These are phyloP conservation scores for Styphnolobium japonicum DNA, from an alignment of 306 rosid genomes.

Conservation along the genomic window DNA sequence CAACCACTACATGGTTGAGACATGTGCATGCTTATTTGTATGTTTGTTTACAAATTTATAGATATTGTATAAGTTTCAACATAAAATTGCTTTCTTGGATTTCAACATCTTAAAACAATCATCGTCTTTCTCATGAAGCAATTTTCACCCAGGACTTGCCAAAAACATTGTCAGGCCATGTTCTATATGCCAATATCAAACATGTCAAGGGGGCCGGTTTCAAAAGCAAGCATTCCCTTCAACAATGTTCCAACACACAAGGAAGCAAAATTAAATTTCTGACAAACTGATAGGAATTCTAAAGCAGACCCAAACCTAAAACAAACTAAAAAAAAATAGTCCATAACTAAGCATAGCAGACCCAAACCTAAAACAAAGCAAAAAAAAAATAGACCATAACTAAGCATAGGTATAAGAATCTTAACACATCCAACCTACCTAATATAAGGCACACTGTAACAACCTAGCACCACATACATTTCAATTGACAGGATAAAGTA, in stretches of 20 bases:
- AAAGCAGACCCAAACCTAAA: no score
- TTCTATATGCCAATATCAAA: not conserved
- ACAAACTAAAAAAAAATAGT: not conserved
- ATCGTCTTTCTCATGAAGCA: not conserved
- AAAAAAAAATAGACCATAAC: not conserved
- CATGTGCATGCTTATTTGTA: not conserved
- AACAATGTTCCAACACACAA: not conserved
- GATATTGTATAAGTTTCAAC: not conserved
- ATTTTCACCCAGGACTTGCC: not conserved
- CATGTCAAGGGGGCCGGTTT: not conserved
- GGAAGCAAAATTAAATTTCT: not conserved
- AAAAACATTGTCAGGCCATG: not conserved
- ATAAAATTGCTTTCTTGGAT: not conserved
- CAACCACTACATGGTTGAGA: not conserved
- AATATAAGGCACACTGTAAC: not conserved
- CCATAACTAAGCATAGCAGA: not conserved
- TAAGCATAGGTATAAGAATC: not conserved
- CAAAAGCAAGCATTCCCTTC: not conserved
- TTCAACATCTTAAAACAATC: not conserved
- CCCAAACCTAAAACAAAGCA: not conserved
- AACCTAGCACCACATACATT: slow-evolving; percentile 18
- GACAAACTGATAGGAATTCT: not conserved
- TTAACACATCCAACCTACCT: not conserved
- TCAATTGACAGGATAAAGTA: slow-evolving; percentile 17
- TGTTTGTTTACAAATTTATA: not conserved